A percentile compares a stretch with the other conserved stretches of the same genome.
Evolutionary conservation across 2,329 filamentous ascomycete genomes (phyloP).

Genomic region (Trichocomaceae sp.): DNA sequence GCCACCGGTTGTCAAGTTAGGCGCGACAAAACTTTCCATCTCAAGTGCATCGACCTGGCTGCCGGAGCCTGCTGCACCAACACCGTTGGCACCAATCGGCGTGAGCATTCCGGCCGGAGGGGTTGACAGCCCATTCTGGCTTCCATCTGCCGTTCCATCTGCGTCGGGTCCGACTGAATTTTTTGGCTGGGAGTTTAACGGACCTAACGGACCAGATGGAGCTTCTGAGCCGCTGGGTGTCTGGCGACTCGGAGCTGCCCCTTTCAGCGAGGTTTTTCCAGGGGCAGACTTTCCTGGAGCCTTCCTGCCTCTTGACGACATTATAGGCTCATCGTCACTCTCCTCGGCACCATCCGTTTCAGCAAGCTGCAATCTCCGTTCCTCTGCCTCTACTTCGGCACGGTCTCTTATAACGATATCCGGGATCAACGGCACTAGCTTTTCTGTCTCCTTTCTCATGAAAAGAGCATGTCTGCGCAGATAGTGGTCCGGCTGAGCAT

Average conservation of each 20-base stretch:
- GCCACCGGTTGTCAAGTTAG: slow-evolving; percentile 60
- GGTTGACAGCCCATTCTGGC: slow-evolving; percentile 75
- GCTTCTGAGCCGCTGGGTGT: slow-evolving; percentile 70
- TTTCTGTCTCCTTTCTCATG: slow-evolving; percentile 97
- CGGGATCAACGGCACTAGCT: slow-evolving; percentile 88
- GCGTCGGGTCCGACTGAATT: slow-evolving; percentile 60
- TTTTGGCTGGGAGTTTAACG: slow-evolving; percentile 42
- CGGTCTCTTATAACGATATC: slow-evolving; percentile 85
- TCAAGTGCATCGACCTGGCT: slow-evolving; percentile 84
- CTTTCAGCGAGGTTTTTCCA: slow-evolving; percentile 62
- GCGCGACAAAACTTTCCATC: slow-evolving; percentile 64
- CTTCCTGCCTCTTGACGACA: slow-evolving; percentile 90
- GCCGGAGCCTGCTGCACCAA: slow-evolving; percentile 50
- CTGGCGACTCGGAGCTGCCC: slow-evolving; percentile 58
- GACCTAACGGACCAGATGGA: slow-evolving; percentile 54
- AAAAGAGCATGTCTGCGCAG: slow-evolving; percentile 87
- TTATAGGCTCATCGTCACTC: slow-evolving; percentile 95
- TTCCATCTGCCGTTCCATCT: slow-evolving; percentile 66
- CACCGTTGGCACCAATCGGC: slow-evolving; percentile 64
- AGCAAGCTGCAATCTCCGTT: slow-evolving; percentile 71
- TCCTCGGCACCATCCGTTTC: slow-evolving; percentile 81
- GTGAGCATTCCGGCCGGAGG: slow-evolving; percentile 73
- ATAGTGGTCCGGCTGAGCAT: slow-evolving; percentile 79
- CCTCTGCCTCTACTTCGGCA: slow-evolving; percentile 85
- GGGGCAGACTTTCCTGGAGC: slow-evolving; percentile 53